Base-by-base conservation (phyloP, 2,329 filamentous ascomycete genomes). In the Fonsecaea nubica region DNA sequence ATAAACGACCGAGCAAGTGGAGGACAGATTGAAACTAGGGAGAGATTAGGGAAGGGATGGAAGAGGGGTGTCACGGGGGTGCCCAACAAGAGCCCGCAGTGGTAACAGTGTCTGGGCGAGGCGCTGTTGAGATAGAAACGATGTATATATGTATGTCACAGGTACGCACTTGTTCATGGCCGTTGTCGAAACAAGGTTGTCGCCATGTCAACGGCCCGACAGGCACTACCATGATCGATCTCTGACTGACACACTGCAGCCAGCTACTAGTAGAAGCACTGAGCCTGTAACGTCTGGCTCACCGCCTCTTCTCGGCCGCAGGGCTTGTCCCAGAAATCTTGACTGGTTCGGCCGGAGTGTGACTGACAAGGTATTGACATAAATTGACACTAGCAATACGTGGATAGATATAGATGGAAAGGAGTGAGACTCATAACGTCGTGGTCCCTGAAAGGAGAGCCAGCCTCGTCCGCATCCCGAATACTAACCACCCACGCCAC, bases 131-230 rank as follows among this genome's bases (percentile, higher is more conserved):
- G 15, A 42, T n/a, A 10, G 10, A 18, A 8, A 40, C 10, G 25
- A 4, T 33, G n/a, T 40, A 55, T 30, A 40, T 10, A 33, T 33
- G 48, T 25, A 35, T 18, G 12, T 18, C 21, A 25, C 21, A 45
- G 8, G n/a, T n/a, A 38, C n/a, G 32, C 15, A 52, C 25, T 13
- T 38, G 50, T 50, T 21, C 32, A 40, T 25, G 12, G n/a, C 40
- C 40, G 61, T 45, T 50, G 65, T 68, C 25, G 52, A 60, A 68
- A 68, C 65, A 68, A 68, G 62, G 65, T 68, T 68, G 62, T 65
- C 58, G 50, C 62, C 58, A 59, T 54, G 25, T 38, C 62, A 40
- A 45, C 62, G 62, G 58, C 21, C 65, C 65, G 65, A 25, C 36
- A 64, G 52, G 65, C 38, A 58, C 21, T 50, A 50, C 18, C 18